Conservation (phyloP, 495 filamentous ascomycete genomes). For the Penicillium herquei region DNA sequence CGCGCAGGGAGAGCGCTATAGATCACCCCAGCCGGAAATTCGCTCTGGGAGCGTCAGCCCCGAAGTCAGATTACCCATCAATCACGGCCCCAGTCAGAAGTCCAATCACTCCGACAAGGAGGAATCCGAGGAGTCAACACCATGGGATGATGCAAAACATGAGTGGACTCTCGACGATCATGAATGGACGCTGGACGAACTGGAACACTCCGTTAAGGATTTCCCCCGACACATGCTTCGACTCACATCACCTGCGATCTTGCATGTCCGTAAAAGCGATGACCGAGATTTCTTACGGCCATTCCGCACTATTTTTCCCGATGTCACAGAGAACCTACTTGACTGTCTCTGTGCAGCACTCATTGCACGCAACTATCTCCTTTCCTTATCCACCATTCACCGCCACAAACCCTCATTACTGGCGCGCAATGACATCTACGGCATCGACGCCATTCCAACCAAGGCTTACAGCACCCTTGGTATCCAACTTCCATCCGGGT, state of each 20-base stretch:
- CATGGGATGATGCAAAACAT: conserved; percentile 32
- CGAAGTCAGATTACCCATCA: conserved; percentile 15
- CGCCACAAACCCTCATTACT: conserved; percentile 24
- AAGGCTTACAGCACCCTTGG: conserved; percentile 38
- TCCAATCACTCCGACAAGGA: conserved; percentile 32
- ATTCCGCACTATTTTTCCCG: conserved; percentile 58
- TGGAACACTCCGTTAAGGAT: conserved; percentile 42
- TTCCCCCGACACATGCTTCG: conserved; percentile 44
- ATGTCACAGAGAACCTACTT: conserved; percentile 52
- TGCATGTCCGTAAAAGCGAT: conserved; percentile 39
- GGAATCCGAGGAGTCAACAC: conserved; percentile 28
- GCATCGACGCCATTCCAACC: conserved; percentile 33
- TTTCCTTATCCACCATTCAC: conserved; percentile 32
- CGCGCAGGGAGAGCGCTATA: conserved; percentile 16
- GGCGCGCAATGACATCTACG: conserved; percentile 21
- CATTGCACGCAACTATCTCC: conserved; percentile 61
- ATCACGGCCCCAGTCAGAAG: conserved; percentile 22
- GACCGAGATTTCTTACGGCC: conserved; percentile 40
- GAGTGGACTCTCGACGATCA: conserved; percentile 47
- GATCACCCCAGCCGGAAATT: conserved; percentile 24
- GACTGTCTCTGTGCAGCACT: conserved; percentile 64
- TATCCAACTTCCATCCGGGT: conserved; percentile 30
- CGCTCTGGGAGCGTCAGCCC: conserved; percentile 28
- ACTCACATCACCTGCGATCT: conserved; percentile 46
- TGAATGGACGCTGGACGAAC: conserved; percentile 46